A percentile compares a stretch with the other conserved stretches of the same genome.
phyloP scores from a whole-genome alignment of 169 alveolate genomes.

The Plasmodium vinckei region DNA sequence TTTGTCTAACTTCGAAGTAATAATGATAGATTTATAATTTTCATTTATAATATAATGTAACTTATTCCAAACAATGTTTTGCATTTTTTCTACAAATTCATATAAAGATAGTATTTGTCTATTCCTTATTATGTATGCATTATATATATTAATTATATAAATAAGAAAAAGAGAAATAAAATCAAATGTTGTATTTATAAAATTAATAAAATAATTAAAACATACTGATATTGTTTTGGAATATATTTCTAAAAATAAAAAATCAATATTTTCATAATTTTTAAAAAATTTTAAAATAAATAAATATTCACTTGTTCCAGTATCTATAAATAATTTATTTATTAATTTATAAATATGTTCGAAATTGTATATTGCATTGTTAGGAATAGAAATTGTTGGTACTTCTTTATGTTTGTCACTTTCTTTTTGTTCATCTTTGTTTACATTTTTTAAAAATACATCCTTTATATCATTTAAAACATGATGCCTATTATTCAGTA shows the following conservation, averaged over 20 bases:
- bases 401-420: neutral
- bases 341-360: constrained; percentile 81
- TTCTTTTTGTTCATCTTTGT: neutral
- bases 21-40: constrained; percentile 15
- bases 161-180: constrained; percentile 40
- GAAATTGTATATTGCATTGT: constrained; percentile 34
- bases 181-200: constrained; percentile 31
- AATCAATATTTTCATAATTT: constrained; percentile 47
- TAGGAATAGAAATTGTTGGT: constrained; percentile 22
- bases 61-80: constrained; percentile 34
- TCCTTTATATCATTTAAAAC: constrained; percentile 37
- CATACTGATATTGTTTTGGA: constrained; percentile 40
- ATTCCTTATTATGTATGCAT: neutral
- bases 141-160: constrained; percentile 39
- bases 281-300: constrained; percentile 77
- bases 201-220: constrained; percentile 38
- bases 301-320: constrained; percentile 79
- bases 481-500: constrained; percentile 17
- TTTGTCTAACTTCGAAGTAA: neutral
- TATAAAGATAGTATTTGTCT: constrained; percentile 32
- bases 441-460: neutral
- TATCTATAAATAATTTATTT: constrained; percentile 80
- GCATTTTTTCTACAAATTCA: constrained; percentile 27
- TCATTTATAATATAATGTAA: constrained; percentile 19
- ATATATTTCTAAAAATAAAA: constrained; percentile 42